phyloP scores from a whole-genome alignment of 371 early-diverging fungal species.

The Mortierella sp. region DNA sequence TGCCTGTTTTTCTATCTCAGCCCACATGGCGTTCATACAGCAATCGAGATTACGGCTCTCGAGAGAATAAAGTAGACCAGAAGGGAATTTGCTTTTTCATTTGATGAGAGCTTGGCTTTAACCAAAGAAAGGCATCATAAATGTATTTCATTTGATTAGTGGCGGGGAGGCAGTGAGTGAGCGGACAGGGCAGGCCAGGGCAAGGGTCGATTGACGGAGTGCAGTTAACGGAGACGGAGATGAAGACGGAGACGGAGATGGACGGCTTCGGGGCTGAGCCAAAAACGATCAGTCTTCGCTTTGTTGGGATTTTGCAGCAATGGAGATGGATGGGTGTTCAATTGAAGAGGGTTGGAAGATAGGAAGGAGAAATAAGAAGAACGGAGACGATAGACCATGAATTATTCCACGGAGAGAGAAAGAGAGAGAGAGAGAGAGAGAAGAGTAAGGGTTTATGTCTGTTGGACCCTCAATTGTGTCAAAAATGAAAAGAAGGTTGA shows the following conservation, averaged over 20 bases:
- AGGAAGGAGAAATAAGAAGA: not conserved
- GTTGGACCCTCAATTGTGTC: too few species aligned
- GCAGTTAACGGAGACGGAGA: not conserved
- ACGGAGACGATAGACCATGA: not conserved
- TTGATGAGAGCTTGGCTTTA: slow-evolving; percentile 2
- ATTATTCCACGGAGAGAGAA: too few species aligned
- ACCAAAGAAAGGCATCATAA: slow-evolving; percentile 1
- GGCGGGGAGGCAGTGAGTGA: too few species aligned
- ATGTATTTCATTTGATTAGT: not conserved
- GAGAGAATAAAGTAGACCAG: not conserved
- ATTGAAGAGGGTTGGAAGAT: not conserved
- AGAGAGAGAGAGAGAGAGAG: too few species aligned
- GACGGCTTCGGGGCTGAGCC: not conserved
- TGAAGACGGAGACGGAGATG: not conserved
- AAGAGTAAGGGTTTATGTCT: too few species aligned
- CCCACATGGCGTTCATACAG: not conserved
- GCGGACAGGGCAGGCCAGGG: not conserved
- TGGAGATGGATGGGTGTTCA: not conserved
- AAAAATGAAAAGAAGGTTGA: too few species aligned
- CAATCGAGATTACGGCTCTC: not conserved
- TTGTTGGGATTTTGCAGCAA: not conserved
- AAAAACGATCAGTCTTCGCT: too few species aligned
- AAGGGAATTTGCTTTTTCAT: not conserved
- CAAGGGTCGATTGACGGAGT: not conserved
- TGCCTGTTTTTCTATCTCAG: not conserved